Conservation (phyloP, 495 filamentous ascomycete genomes). For the Aspergillus egyptiacus region DNA sequence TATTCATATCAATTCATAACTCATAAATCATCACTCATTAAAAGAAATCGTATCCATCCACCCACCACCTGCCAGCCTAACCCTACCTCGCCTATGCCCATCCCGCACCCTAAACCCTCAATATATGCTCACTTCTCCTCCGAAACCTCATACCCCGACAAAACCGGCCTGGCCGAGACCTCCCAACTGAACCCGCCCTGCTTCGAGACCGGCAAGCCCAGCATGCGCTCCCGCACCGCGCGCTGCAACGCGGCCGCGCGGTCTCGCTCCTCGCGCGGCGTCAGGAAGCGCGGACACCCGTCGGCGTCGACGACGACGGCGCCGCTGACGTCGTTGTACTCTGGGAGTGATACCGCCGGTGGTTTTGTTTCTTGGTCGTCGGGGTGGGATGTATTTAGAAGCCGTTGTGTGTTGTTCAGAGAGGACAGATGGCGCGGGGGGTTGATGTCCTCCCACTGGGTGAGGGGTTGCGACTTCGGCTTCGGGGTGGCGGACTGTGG, state of each 20-base stretch:
- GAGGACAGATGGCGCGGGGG: no score
- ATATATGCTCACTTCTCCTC: constrained; percentile 1
- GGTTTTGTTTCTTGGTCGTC: no score
- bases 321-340: constrained; percentile 29
- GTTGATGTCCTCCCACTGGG: no score
- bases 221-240: constrained; percentile 28
- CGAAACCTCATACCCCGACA: constrained; percentile 21
- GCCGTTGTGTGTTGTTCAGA: no score
- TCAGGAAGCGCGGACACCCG: constrained; percentile 25
- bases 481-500: no score
- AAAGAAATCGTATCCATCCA: neutral
- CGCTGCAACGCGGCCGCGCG: constrained; percentile 15
- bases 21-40: neutral
- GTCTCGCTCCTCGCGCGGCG: constrained; percentile 24
- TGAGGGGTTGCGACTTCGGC: no score
- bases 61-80: neutral
- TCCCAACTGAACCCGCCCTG: constrained; percentile 23
- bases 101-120: neutral
- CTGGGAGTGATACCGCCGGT: constrained; percentile 19
- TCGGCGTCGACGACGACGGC: constrained; percentile 26
- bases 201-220: constrained; percentile 25
- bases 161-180: constrained; percentile 1
- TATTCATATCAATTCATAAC: neutral
- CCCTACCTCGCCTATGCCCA: neutral
- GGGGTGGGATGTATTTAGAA: no score